Evolutionary conservation across 768 basidiomycete genomes (phyloP).

Genomic region (Tephrocybe rancida): DNA sequence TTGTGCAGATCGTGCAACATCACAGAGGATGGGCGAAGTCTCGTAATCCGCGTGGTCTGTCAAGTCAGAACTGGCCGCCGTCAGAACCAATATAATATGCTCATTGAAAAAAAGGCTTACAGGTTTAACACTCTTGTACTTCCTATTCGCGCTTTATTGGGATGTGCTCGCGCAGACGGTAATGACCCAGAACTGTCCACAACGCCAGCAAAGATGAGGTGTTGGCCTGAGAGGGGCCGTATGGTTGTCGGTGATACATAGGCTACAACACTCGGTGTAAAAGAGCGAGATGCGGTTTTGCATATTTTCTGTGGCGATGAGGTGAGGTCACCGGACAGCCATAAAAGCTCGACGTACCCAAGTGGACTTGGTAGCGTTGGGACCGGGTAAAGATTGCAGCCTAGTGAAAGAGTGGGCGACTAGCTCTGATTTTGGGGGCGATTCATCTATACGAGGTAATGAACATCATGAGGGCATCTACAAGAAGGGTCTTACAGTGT

Average conservation of each 20-base stretch:
- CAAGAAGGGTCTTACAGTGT: constrained; percentile 47
- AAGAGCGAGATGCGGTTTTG: constrained; percentile 37
- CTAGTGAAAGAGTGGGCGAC: constrained; percentile 33
- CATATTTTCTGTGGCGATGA: constrained; percentile 29
- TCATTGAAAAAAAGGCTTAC: constrained; percentile 36
- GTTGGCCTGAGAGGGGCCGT: constrained; percentile 29
- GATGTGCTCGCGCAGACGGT: constrained; percentile 29
- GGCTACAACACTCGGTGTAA: constrained; percentile 46
- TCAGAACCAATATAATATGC: constrained; percentile 2
- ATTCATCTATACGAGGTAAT: constrained; percentile 27
- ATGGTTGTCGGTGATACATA: constrained; percentile 47
- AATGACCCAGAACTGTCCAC: constrained; percentile 48
- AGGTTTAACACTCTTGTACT: constrained; percentile 50
- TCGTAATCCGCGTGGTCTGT: constrained; percentile 55
- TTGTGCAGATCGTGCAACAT: constrained; percentile 43
- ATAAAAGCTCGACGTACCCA: constrained; percentile 39
- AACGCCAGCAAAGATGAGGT: constrained; percentile 48
- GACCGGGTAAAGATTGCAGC: constrained; percentile 12
- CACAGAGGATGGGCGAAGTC: constrained; percentile 43
- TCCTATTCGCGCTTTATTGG: constrained; percentile 49
- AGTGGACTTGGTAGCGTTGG: constrained; percentile 22
- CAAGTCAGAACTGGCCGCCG: constrained; percentile 51
- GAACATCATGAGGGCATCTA: background rate
- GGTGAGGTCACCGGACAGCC: constrained; percentile 2
- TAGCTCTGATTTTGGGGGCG: constrained; percentile 41